Evolutionary conservation across 1,284 basidiomycete genomes (phyloP), one percentile per base, ranked within the genome.

Genomic region (Mycena citricolor): DNA sequence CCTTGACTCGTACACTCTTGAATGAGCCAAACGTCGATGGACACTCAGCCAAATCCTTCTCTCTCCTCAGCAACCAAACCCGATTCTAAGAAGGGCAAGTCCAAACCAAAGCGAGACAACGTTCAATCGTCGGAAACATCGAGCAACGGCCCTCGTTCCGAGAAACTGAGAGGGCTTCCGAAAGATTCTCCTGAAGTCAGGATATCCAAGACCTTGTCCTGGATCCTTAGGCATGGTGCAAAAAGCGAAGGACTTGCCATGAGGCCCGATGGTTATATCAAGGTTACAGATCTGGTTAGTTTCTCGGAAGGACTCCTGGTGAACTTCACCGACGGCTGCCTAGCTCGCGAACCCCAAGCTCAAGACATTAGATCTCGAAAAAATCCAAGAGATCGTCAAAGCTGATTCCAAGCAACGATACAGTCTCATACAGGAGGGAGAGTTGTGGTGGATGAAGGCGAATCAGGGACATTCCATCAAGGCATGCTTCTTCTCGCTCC

Each of bases 391-490:
- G 12, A 78, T 97, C 20, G 92, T 95, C 7, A 69, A 73, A 30
- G 71, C 71, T 10, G 90, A 97, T 59, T 67, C 73, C 26, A 97
- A 97, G 63, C 73, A 85, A 52, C 73, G 94, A 46, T 97, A 84
- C 59, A 76, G 81, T 52, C 69, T 95, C 33, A 53, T 81, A 14
- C 71, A 72, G 44, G 87, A 88, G 39, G 66, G 73, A 12, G 74
- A 61, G 1, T 64, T 75, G 16, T 89, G 86, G 80, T 94, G 85
- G 81, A 94, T 97, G 54, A 76, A 92, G 35, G 95, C 95, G 0
- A 92, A 91, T 51, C 95, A 98, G 66, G 97, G 95, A 0, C 95
- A 98, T 67, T 90, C 92, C 2, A 69, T 94, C 29, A 76, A 83
- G 68, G 90, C 85, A 47, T 20, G 69, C 25, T 19, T n/a, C n/a